Percentiles rank a stretch among this genome's conserved stretches.
Conservation (phyloP, 208 protist genomes). For the Naegleria gruberi region DNA sequence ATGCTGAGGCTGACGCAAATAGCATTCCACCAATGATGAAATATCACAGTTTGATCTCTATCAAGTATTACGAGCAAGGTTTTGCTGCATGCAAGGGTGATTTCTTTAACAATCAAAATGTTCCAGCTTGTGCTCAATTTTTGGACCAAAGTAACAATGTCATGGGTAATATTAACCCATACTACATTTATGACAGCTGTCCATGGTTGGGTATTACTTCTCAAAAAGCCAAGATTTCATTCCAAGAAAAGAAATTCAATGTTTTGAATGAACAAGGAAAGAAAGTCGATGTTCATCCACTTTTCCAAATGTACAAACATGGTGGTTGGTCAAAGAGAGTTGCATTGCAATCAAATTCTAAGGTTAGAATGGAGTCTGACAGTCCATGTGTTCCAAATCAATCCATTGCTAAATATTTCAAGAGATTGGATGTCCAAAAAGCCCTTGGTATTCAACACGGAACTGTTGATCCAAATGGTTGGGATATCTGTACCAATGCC, state of each 20-base stretch:
- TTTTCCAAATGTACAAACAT: neutral
- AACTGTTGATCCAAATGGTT: neutral
- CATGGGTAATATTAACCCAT: neutral
- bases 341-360: neutral
- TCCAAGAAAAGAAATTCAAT: neutral
- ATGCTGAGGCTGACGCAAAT: neutral
- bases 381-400: neutral
- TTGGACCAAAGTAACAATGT: neutral
- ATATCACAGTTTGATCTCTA: neutral
- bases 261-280: neutral
- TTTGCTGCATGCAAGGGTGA: neutral
- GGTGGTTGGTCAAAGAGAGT: neutral
- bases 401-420: neutral
- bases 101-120: neutral
- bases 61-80: neutral
- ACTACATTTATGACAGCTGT: constrained; percentile 4
- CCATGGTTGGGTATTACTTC: neutral
- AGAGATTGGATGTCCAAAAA: neutral
- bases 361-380: neutral
- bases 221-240: neutral
- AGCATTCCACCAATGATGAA: neutral
- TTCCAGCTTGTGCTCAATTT: neutral
- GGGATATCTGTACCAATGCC: neutral
- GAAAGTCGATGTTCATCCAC: neutral
- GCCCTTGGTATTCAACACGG: neutral